phyloP scores from a whole-genome alignment of 805 yeast genomes.

The Wickerhamiella azyma region DNA sequence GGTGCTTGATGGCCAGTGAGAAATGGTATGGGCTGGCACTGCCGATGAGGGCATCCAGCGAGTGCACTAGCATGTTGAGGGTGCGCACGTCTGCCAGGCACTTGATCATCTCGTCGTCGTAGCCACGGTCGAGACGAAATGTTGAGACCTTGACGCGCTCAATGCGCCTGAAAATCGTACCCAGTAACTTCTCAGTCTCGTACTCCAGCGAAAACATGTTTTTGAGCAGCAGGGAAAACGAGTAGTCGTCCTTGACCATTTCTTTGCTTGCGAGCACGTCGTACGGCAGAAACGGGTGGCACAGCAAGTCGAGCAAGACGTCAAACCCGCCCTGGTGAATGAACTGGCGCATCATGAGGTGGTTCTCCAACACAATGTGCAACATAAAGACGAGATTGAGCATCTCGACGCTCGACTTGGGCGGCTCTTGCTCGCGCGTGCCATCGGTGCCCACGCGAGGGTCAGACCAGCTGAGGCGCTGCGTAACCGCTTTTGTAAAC shows the following conservation, averaged over 20 bases:
- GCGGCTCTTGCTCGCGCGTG: slow-evolving; percentile 1
- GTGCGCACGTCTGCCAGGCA: background rate
- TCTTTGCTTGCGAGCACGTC: slow-evolving; percentile 5
- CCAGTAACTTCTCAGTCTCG: slow-evolving; percentile 5
- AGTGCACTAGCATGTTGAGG: slow-evolving; percentile 2
- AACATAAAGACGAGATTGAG: slow-evolving; percentile 6
- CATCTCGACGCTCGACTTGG: slow-evolving; percentile 3
- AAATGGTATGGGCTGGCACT: slow-evolving; percentile 1
- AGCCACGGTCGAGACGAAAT: background rate
- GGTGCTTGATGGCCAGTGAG: background rate
- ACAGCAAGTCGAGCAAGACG: background rate
- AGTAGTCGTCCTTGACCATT: slow-evolving; percentile 1
- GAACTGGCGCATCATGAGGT: slow-evolving; percentile 8
- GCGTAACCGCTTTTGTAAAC: background rate
- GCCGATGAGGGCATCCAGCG: background rate
- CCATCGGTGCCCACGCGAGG: slow-evolving; percentile 9
- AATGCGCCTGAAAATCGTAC: background rate
- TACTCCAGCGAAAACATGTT: slow-evolving; percentile 1
- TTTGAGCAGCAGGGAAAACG: slow-evolving; percentile 2
- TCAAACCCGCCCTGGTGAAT: slow-evolving; percentile 1
- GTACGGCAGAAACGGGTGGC: slow-evolving; percentile 8
- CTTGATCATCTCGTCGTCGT: no score
- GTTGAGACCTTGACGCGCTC: background rate
- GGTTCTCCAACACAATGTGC: slow-evolving; percentile 2
- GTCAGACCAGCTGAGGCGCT: background rate